These are phyloP conservation scores for Hypericum perforatum DNA, from an alignment of 345 rosid species.

Conservation along the genomic window DNA sequence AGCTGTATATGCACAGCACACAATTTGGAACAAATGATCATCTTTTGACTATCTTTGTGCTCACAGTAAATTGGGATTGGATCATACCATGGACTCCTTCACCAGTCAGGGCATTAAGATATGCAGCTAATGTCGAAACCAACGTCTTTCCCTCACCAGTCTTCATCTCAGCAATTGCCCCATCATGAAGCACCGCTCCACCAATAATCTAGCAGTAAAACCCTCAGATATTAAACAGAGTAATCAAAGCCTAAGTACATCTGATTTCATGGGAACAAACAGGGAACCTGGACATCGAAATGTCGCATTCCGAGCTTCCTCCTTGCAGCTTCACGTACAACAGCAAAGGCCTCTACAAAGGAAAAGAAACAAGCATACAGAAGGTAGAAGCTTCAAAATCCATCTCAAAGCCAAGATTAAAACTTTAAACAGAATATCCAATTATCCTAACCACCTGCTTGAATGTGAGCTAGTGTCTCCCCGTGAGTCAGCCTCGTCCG, in stretches of 20 bases:
- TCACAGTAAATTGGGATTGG: constrained; percentile 9
- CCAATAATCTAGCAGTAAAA: constrained; percentile 64
- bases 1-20: too few relatives aligned
- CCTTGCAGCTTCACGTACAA: constrained; percentile 92
- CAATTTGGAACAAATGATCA: too few relatives aligned
- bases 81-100: constrained; percentile 94
- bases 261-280: constrained; percentile 1
- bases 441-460: constrained; percentile 52
- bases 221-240: constrained; percentile 11
- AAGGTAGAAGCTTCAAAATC: background rate
- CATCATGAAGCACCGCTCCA: constrained; percentile 96
- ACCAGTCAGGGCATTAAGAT: constrained; percentile 82
- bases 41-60: too few relatives aligned
- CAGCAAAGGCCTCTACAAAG: constrained; percentile 72
- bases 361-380: constrained; percentile 2
- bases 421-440: constrained; percentile 2
- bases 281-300: constrained; percentile 91
- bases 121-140: constrained; percentile 94
- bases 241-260: constrained; percentile 1
- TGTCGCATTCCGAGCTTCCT: constrained; percentile 99
- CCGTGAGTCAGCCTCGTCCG: constrained; percentile 53
- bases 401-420: background rate
- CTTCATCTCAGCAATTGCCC: constrained; percentile 96
- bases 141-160: constrained; percentile 95
- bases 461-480: constrained; percentile 68